A percentile compares a stretch with the other conserved stretches of the same genome.
phyloP scores from a whole-genome alignment of 202 grass and related monocot genomes.

The Schoenoplectus triqueter region DNA sequence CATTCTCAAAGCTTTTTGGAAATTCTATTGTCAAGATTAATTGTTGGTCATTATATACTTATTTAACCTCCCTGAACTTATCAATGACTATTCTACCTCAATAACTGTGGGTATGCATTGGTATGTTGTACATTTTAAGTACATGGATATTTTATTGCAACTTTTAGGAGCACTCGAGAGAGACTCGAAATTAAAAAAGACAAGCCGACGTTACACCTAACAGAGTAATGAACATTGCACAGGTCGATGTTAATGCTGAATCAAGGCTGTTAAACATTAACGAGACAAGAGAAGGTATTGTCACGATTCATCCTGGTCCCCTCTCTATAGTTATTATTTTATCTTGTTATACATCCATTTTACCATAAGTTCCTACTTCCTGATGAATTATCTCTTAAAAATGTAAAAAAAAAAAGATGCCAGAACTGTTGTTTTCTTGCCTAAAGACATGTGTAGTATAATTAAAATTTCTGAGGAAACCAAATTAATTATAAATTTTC shows the following conservation, averaged over 20 bases:
- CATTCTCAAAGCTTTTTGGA: too few relatives aligned
- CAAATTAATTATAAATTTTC: background rate
- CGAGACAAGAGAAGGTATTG: slow-evolving; percentile 17
- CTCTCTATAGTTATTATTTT: background rate
- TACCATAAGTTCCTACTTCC: background rate
- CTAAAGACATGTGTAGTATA: background rate
- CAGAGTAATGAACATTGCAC: slow-evolving; percentile 15
- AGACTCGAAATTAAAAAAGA: background rate
- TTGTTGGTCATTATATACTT: too few relatives aligned
- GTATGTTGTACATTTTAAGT: background rate
- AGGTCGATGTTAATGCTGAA: background rate
- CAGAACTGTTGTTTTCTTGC: background rate
- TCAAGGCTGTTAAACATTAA: slow-evolving; percentile 27
- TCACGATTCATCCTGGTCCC: slow-evolving; percentile 22
- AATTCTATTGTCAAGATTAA: too few relatives aligned
- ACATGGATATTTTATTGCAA: background rate
- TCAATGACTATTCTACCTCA: background rate
- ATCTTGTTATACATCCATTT: background rate
- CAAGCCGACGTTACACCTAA: background rate
- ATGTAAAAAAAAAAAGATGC: slow-evolving; percentile 3
- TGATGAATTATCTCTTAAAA: background rate
- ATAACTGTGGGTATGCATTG: background rate
- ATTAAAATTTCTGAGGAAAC: background rate
- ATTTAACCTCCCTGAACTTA: background rate
- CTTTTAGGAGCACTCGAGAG: background rate